These are phyloP conservation scores for Zygotorulaspora danielsina DNA, from an alignment of 805 yeast species.

Conservation along the genomic window DNA sequence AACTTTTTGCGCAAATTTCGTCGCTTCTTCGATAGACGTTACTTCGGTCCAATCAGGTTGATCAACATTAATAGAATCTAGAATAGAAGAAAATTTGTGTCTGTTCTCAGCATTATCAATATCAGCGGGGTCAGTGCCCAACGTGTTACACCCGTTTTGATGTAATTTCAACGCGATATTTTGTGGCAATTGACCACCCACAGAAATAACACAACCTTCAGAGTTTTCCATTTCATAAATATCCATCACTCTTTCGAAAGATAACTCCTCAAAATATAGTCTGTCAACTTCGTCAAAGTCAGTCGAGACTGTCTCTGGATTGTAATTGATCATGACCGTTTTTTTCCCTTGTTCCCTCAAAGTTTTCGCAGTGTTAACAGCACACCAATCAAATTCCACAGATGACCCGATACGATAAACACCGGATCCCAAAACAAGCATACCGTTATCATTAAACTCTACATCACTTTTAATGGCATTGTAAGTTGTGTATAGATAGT, in stretches of 20 bases:
- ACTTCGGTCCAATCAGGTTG: conserved; percentile 98
- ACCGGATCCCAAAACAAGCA: conserved; percentile 96
- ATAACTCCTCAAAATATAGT: conserved; percentile 91
- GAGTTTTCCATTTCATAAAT: conserved; percentile 90
- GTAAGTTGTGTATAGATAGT: conserved; percentile 92
- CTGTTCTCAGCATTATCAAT: conserved; percentile 98
- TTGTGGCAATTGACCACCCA: conserved; percentile 98
- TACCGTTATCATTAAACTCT: conserved; percentile 81
- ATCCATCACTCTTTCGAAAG: conserved; percentile 95
- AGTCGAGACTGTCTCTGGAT: conserved; percentile 97
- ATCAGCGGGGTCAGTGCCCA: conserved; percentile 92
- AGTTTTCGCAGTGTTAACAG: conserved; percentile 93
- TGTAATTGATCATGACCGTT: conserved; percentile 94
- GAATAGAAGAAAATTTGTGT: conserved; percentile 91
- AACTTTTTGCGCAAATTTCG: conserved; percentile 75
- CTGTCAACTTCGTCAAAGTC: conserved; percentile 98
- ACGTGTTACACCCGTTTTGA: conserved; percentile 74
- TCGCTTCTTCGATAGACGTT: conserved; percentile 80
- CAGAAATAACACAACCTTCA: conserved; percentile 88
- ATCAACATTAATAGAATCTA: conserved; percentile 88
- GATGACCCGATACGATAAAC: conserved; percentile 98
- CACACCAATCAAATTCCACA: conserved; percentile 99
- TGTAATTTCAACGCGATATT: conserved; percentile 88
- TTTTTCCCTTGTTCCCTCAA: conserved; percentile 80
- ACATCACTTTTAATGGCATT: conserved; percentile 86